Evolutionary conservation across 1,139 yeast species (phyloP).

Genomic region (Saccharomyces hybrid): DNA sequence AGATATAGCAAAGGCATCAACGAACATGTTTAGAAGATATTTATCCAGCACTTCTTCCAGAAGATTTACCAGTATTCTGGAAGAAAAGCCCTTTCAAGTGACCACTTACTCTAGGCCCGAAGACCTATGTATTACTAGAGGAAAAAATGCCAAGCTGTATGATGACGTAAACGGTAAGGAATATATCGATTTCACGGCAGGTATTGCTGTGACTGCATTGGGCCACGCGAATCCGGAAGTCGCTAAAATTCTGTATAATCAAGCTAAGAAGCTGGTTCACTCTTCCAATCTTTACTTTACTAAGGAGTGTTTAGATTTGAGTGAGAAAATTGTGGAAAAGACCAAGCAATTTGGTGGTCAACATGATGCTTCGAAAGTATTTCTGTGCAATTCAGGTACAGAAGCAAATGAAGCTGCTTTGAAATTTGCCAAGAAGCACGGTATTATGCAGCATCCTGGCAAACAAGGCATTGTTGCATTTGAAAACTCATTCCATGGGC

Average conservation of each 20-base stretch:
- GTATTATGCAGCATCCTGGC: constrained; percentile 45
- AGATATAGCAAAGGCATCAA: background rate
- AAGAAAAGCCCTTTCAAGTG: constrained; percentile 23
- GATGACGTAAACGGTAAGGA: constrained; percentile 65
- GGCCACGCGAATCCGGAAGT: constrained; percentile 80
- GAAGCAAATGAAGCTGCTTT: constrained; percentile 98
- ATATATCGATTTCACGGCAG: constrained; percentile 87
- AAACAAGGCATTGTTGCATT: constrained; percentile 80
- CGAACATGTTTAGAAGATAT: constrained; percentile 17
- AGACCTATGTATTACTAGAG: constrained; percentile 30
- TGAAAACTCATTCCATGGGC: constrained; percentile 84
- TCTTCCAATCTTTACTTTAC: constrained; percentile 82
- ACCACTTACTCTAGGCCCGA: constrained; percentile 33
- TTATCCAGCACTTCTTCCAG: constrained; percentile 10
- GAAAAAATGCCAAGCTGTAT: constrained; percentile 24
- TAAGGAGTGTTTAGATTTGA: constrained; percentile 73
- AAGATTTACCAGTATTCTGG: constrained; percentile 9
- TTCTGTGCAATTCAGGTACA: constrained; percentile 86
- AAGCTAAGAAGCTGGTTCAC: constrained; percentile 67
- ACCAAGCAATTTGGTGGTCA: constrained; percentile 72
- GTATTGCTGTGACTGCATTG: constrained; percentile 91
- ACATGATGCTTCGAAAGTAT: constrained; percentile 73
- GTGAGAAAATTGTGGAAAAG: constrained; percentile 58
- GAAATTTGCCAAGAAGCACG: constrained; percentile 87
- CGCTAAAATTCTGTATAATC: constrained; percentile 61